phyloP scores from a whole-genome alignment of 495 filamentous ascomycete genomes.

The Aspergillus sclerotioniger region DNA sequence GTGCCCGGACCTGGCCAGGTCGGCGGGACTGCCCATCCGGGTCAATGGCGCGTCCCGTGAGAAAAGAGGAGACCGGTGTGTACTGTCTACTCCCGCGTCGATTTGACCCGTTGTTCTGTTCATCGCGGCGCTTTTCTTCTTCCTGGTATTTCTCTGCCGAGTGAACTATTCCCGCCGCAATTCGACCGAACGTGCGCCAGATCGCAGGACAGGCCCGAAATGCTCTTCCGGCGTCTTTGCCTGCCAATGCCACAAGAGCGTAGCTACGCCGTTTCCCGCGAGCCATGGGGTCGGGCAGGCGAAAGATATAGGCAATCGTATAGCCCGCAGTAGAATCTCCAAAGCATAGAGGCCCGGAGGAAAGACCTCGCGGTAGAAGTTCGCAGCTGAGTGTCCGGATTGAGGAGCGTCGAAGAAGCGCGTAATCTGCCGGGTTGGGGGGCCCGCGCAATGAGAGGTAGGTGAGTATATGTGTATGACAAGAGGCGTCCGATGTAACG shows the following conservation, averaged over 20 bases:
- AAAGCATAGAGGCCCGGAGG: conserved; percentile 80
- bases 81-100: conserved; percentile 34
- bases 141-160: conserved; percentile 56
- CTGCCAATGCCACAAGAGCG: conserved; percentile 76
- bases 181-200: conserved; percentile 69
- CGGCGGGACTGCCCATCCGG: conserved; percentile 53
- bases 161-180: conserved; percentile 72
- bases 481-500: conserved; percentile 45
- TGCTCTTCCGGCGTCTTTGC: conserved; percentile 68
- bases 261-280: conserved; percentile 84
- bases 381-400: conserved; percentile 86
- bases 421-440: conserved; percentile 70
- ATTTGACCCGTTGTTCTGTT: conserved; percentile 31
- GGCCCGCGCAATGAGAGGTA: conserved; percentile 86
- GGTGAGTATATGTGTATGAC: conserved; percentile 78
- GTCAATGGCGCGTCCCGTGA: conserved; percentile 59
- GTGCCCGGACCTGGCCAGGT: conserved; percentile 59
- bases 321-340: conserved; percentile 80
- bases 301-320: conserved; percentile 91
- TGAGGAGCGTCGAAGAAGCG: conserved; percentile 78
- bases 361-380: conserved; percentile 71
- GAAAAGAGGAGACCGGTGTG: conserved; percentile 61
- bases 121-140: conserved; percentile 45
- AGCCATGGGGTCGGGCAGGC: conserved; percentile 81
- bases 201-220: conserved; percentile 74